These are phyloP conservation scores for Amanita thiersii DNA, from an alignment of 768 basidiomycete genomes.

Conservation along the genomic window DNA sequence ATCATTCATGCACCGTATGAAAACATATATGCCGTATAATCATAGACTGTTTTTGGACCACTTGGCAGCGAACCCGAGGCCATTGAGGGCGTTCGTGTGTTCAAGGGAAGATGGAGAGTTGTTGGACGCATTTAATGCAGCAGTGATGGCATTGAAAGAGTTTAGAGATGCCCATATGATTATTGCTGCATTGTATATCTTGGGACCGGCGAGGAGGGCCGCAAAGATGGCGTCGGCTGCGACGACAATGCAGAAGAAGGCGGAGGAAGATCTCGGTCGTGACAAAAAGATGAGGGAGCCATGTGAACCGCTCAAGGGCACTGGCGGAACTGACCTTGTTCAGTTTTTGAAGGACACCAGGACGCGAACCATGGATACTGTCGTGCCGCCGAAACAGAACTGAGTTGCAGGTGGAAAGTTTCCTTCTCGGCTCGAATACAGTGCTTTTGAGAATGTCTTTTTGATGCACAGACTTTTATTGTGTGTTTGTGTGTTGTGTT, in stretches of 20 bases:
- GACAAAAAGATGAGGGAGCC: neutral
- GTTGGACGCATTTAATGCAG: constrained; percentile 52
- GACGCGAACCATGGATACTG: constrained; percentile 49
- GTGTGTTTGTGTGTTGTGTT: no score
- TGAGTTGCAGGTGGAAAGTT: no score
- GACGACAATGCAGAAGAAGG: constrained; percentile 9
- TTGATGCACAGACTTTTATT: no score
- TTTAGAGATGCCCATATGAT: constrained; percentile 75
- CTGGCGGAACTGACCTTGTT: constrained; percentile 75
- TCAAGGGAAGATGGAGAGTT: constrained; percentile 20
- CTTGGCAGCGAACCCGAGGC: constrained; percentile 49
- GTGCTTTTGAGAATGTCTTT: no score
- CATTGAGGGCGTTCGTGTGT: constrained; percentile 49
- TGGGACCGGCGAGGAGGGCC: constrained; percentile 51
- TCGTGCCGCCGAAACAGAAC: constrained; percentile 12
- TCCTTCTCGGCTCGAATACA: no score
- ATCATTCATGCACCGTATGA: constrained; percentile 65
- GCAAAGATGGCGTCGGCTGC: constrained; percentile 14
- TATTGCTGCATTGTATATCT: constrained; percentile 67
- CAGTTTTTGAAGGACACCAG: constrained; percentile 68
- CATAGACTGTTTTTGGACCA: constrained; percentile 75
- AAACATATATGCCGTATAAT: constrained; percentile 74
- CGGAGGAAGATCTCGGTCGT: constrained; percentile 11
- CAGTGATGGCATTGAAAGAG: constrained; percentile 56
- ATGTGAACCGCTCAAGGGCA: constrained; percentile 40